Base-by-base conservation (phyloP, 768 basidiomycete species). In the Podaxis sp. region DNA sequence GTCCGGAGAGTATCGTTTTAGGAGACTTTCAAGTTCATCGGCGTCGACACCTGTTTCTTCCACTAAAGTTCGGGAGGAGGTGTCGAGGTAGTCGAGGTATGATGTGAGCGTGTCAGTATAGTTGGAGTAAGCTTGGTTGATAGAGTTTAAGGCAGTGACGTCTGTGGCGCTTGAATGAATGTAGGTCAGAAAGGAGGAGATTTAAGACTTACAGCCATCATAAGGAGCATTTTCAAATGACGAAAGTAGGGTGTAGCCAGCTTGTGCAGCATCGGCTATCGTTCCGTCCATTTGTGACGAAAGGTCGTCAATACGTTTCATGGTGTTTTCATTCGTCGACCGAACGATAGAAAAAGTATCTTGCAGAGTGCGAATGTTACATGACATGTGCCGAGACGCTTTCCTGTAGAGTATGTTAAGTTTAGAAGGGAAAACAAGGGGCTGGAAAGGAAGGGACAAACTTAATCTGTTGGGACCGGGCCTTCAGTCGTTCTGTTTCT, bases 401-500 rank as follows among this genome's bases (percentile, higher is more conserved):
- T 61, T 46, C 30, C 52, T 62, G 30, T 19, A 22, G 36, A 7
- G 8, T n/a, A n/a, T 2, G n/a, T 13, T 62, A 24, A 62, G 33
- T 15, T 53, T 5, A 12, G n/a, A 13, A 26, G 17, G 12, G 22
- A 38, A 1, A 2, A 39, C 17, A 22, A 36, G 9, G 19, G 15
- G 2, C 2, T 2, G 51, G 24, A 4, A 24, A 2, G 51, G 36
- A 2, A 24, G 7, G 3, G 8, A 26, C 72, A 4, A 44, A 78
- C 77, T 72, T 76, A 6, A 70, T 70, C n/a, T 69, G 67, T 11
- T 66, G 66, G 4, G 74, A 61, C 22, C 77, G 74, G 30, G 67
- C 63, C 56, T 70, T 74, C 28, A 77, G 65, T 11, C 65, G 58
- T 19, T 63, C 64, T 1, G 70, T 64, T 48, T 76, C 72, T 1